phyloP scores from a whole-genome alignment of 2,329 filamentous ascomycete species.

The Paradendryphiella salina region DNA sequence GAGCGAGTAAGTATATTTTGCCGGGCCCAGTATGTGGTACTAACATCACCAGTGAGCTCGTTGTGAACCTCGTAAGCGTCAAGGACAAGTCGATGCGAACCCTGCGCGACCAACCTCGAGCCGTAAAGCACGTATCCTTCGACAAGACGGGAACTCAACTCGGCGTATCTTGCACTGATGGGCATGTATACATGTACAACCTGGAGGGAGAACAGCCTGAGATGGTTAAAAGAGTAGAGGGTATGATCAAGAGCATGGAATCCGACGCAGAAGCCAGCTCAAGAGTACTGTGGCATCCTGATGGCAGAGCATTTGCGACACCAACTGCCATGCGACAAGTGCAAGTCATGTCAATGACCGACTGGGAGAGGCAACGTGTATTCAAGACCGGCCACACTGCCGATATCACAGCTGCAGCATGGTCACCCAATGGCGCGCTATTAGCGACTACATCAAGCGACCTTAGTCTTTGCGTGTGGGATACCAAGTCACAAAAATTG shows the following conservation, averaged over 20 bases:
- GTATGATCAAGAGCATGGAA: conserved; percentile 78
- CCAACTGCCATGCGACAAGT: conserved; percentile 76
- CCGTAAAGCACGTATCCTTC: conserved; percentile 91
- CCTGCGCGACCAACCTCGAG: conserved; percentile 79
- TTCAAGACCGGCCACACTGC: conserved; percentile 81
- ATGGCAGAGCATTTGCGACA: conserved; percentile 86
- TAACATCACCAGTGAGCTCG: conserved; percentile 66
- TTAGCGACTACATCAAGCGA: conserved; percentile 66
- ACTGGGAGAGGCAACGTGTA: conserved; percentile 82
- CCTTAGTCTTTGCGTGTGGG: conserved; percentile 77
- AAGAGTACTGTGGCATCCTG: conserved; percentile 85
- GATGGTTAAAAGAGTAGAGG: conserved; percentile 81
- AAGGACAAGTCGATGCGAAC: conserved; percentile 77
- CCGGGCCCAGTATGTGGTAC: conserved; percentile 5
- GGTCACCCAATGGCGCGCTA: conserved; percentile 93
- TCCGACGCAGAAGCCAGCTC: conserved; percentile 76
- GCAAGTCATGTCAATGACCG: conserved; percentile 83
- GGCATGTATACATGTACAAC: conserved; percentile 87
- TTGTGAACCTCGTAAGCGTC: conserved; percentile 84
- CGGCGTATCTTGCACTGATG: conserved; percentile 84
- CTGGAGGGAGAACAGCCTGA: conserved; percentile 76
- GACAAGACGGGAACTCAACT: conserved; percentile 77
- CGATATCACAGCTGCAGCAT: conserved; percentile 83
- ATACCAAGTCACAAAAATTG: conserved; percentile 82
- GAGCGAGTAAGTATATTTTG: conserved; percentile 69